These are phyloP conservation scores for Populus deltoides DNA, from an alignment of 345 rosid genomes.

Conservation along the genomic window DNA sequence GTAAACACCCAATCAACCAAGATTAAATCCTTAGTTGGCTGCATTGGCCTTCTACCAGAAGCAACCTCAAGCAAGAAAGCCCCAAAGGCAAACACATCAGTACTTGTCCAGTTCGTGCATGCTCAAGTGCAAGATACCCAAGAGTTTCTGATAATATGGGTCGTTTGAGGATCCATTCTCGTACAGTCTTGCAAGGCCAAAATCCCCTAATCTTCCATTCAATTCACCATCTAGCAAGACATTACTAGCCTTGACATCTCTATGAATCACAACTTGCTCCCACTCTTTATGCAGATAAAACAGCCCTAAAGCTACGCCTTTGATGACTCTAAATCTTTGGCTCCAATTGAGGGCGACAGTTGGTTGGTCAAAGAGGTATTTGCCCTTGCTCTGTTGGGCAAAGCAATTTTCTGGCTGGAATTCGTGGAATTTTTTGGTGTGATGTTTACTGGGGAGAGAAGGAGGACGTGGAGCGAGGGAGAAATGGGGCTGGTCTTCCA, in stretches of 20 bases:
- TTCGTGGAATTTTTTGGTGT: no score
- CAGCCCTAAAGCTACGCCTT: constrained; percentile 56
- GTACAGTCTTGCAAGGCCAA: constrained; percentile 58
- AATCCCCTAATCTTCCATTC: constrained; percentile 57
- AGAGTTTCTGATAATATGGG: constrained; percentile 50
- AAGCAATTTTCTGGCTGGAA: no score
- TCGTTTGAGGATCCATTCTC: constrained; percentile 56
- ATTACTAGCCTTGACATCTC: constrained; percentile 62
- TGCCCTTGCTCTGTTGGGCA: background rate
- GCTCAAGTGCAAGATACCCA: constrained; percentile 69
- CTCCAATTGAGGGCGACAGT: constrained; percentile 41
- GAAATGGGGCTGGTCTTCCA: no score
- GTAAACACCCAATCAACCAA: constrained; percentile 24
- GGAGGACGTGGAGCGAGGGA: no score
- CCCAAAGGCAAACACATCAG: constrained; percentile 58
- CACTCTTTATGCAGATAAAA: constrained; percentile 60
- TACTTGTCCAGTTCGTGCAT: constrained; percentile 37
- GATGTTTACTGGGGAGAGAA: no score
- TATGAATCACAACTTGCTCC: constrained; percentile 64
- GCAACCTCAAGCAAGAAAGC: constrained; percentile 61
- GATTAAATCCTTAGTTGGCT: constrained; percentile 10
- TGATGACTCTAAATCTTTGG: constrained; percentile 47
- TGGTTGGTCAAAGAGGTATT: constrained; percentile 47
- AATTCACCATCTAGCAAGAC: constrained; percentile 54
- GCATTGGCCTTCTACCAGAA: constrained; percentile 51